Conservation (phyloP, 441 rosid genomes). For the Eruca vesicaria region DNA sequence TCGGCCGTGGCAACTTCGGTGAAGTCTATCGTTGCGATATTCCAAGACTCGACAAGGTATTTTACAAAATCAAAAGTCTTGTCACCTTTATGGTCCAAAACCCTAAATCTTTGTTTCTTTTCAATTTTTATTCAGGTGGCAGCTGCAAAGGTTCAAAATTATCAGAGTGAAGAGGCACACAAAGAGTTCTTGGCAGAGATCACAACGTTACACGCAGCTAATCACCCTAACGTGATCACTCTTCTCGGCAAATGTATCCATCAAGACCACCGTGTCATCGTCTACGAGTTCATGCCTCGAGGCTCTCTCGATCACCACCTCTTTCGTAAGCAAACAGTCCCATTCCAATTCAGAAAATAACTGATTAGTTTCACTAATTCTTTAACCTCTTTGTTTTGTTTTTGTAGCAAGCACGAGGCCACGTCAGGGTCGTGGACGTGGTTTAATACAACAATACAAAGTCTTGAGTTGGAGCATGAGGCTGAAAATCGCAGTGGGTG, state of each 20-base stretch:
- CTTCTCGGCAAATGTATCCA: conserved; percentile 8
- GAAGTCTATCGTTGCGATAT: conserved; percentile 13
- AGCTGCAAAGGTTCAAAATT: conserved; percentile 23
- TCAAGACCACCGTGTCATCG: neutral
- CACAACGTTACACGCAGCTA: neutral
- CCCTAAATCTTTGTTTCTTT: neutral
- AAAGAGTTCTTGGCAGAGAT: conserved; percentile 20
- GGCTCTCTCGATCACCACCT: conserved; percentile 3
- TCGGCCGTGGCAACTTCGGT: conserved; percentile 18
- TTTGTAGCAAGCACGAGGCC: neutral
- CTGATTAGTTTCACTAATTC: neutral
- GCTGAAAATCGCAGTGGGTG: conserved; percentile 19
- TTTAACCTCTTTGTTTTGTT: neutral
- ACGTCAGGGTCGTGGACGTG: neutral
- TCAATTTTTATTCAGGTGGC: conserved; percentile 12
- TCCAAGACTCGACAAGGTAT: neutral
- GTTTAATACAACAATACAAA: neutral
- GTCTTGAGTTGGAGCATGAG: conserved; percentile 15
- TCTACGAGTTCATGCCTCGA: conserved; percentile 22
- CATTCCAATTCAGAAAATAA: neutral
- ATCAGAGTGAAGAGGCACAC: neutral
- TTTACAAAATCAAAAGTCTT: neutral
- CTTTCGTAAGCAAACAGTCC: neutral
- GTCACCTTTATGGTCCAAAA: neutral
- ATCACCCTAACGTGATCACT: conserved; percentile 22